A percentile compares a stretch with the other conserved stretches of the same genome.
phyloP scores from a whole-genome alignment of 179 eudicot species.

The Silene noctiflora region DNA sequence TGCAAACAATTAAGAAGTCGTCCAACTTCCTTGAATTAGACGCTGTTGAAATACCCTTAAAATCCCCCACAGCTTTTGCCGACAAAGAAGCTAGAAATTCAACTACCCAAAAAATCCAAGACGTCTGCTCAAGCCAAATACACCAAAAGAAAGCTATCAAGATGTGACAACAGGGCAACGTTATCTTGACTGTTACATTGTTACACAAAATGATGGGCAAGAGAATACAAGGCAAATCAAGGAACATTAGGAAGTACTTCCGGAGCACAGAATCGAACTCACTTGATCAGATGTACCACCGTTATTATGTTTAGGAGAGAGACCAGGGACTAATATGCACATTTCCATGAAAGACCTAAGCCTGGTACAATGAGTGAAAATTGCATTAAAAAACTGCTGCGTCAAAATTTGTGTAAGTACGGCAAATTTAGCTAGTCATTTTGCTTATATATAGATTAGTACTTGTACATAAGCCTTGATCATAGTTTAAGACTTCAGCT shows the following conservation, averaged over 20 bases:
- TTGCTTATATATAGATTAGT: neutral
- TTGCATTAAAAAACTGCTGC: neutral
- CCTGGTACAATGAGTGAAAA: conserved; percentile 40
- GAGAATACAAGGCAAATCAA: neutral
- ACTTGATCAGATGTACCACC: conserved; percentile 44
- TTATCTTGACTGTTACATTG: neutral
- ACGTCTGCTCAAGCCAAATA: neutral
- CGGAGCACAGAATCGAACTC: conserved; percentile 24
- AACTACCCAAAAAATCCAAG: neutral
- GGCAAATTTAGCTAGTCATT: no score
- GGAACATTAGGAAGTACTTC: neutral
- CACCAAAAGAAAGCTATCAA: neutral
- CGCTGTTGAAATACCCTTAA: no score
- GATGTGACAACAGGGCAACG: neutral
- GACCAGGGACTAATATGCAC: conserved; percentile 85
- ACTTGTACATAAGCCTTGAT: neutral
- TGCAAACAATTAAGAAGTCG: no score
- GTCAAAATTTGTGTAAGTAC: no score
- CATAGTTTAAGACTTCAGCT: neutral
- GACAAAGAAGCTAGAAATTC: no score
- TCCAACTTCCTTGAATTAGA: no score
- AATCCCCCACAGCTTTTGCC: no score
- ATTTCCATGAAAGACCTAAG: conserved; percentile 95
- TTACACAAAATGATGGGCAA: neutral
- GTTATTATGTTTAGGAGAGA: conserved; percentile 43